phyloP scores from a whole-genome alignment of 1,284 basidiomycete species.

The Fistulinella cinereoalba region DNA sequence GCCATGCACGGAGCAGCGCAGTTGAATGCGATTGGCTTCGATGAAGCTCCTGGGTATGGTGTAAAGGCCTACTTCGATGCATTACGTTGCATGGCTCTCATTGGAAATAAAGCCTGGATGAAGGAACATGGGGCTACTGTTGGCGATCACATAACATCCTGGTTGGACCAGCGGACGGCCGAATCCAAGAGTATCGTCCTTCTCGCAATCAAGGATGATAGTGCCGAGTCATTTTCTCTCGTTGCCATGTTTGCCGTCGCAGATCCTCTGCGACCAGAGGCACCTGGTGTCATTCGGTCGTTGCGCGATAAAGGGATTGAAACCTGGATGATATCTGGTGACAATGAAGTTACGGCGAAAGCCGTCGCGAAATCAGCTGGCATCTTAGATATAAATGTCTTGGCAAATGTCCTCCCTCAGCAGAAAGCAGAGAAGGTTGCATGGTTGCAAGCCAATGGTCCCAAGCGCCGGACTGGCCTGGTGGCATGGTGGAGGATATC shows the following conservation, averaged over 20 bases:
- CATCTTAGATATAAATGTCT: slow-evolving; percentile 64
- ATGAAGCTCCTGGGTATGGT: slow-evolving; percentile 70
- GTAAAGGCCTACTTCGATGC: slow-evolving; percentile 51
- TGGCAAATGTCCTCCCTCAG: slow-evolving; percentile 75
- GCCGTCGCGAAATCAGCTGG: slow-evolving; percentile 69
- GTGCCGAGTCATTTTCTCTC: slow-evolving; percentile 32
- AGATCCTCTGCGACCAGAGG: slow-evolving; percentile 65
- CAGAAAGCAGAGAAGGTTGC: slow-evolving; percentile 67
- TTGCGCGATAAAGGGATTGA: slow-evolving; percentile 54
- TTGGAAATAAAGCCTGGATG: slow-evolving; percentile 75
- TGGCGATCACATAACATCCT: slow-evolving; percentile 30
- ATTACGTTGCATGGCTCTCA: slow-evolving; percentile 41
- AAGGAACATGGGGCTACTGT: slow-evolving; percentile 46
- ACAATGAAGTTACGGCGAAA: slow-evolving; percentile 69
- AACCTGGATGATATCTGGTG: slow-evolving; percentile 80
- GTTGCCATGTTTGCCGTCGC: slow-evolving; percentile 61
- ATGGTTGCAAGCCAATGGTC: slow-evolving; percentile 53
- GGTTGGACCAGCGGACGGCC: slow-evolving; percentile 54
- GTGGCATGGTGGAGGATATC: slow-evolving; percentile 31
- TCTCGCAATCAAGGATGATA: slow-evolving; percentile 43
- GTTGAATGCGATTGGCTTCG: slow-evolving; percentile 38
- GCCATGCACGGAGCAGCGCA: slow-evolving; percentile 32
- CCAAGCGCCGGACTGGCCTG: slow-evolving; percentile 38
- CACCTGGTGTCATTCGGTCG: slow-evolving; percentile 47
- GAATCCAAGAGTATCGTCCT: slow-evolving; percentile 72